Evolutionary conservation across 345 rosid species (phyloP).

Genomic region (Eucalyptus guilfoylei): DNA sequence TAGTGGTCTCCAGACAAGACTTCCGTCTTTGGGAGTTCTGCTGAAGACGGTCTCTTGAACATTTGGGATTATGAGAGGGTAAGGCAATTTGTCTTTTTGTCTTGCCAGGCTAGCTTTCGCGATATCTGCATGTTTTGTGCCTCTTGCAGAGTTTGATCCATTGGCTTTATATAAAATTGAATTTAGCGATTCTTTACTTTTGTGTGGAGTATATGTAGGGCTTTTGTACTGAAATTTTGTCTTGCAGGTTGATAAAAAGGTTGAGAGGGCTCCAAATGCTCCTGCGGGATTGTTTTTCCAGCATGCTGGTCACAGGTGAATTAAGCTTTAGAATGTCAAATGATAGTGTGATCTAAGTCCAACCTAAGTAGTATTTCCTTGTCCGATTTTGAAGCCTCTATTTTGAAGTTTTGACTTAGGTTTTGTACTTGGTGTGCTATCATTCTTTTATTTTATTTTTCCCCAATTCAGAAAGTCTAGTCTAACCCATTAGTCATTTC

Average conservation of each 20-base stretch:
- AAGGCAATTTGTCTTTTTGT: not conserved
- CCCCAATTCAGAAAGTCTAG: not conserved
- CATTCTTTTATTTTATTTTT: not conserved
- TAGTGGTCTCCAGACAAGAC: conserved; percentile 93
- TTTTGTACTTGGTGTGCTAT: not conserved
- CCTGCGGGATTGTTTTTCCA: conserved; percentile 63
- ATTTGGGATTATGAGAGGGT: conserved; percentile 95
- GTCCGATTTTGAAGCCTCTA: not conserved
- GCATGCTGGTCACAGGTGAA: conserved; percentile 68
- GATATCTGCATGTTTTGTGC: not conserved
- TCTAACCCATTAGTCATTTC: not conserved
- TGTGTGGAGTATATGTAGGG: not conserved
- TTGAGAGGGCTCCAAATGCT: conserved; percentile 18
- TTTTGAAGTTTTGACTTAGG: not conserved
- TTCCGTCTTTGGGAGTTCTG: conserved; percentile 94
- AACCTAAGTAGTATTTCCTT: not conserved
- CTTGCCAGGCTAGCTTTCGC: not conserved
- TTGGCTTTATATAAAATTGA: not conserved
- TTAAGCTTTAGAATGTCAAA: not conserved
- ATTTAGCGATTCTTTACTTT: not conserved
- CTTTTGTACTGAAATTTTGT: not conserved
- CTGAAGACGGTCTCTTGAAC: conserved; percentile 91
- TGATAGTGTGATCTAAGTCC: not conserved
- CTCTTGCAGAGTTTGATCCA: not conserved
- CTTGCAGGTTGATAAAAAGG: conserved; percentile 37